Evolutionary conservation across 116 monocot species (phyloP), one percentile per base, ranked within the genome.

Genomic region (Trichopus zeylanicus): DNA sequence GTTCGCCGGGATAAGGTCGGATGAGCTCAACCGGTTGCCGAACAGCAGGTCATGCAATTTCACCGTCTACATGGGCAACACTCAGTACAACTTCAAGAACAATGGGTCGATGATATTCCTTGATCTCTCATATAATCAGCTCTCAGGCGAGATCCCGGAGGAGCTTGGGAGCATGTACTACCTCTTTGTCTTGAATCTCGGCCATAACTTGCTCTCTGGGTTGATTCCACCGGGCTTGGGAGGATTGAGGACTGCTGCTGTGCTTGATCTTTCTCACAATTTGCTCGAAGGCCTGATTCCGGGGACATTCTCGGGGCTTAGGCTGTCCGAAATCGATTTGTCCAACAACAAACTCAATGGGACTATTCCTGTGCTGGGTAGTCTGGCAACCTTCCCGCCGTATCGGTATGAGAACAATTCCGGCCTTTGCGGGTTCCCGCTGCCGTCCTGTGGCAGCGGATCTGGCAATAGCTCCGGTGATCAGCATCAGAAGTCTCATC

Each of bases 51-150:
- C 69, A 60, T 92, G 92, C 73, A 81, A 83, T 35, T 92, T 78
- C 73, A 92, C 81, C 7, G 74, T 84, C 12, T 87, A 92, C 65
- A 63, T 62, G 48, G 91, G 91, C 32, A 79, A 48, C 62, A 75
- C 91, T 7, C 59, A 64, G 49, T 83, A 86, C 78, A 87, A 80
- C 5, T 92, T 86, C 78, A 81, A 76, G 55, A 70, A 92, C 75
- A 87, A 92, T 62, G 87, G 87, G 27, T 81, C 87, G 11, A 83
- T 87, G 72, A 81, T 87, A 61, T 92, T 87, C 63, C 69, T 92
- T 7, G 92, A 92, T 58, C 66, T 87, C 35, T 87, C 83, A 2
- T 92, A 83, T 71, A 87, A 92, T 39, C 51, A 56, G n/a, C 70
- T 92, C 6, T 15, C 28, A 2, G 87, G 87, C 2, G 32, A 51